These are phyloP conservation scores for Agroathelia rolfsii DNA, from an alignment of 1,284 basidiomycete species.

Conservation along the genomic window DNA sequence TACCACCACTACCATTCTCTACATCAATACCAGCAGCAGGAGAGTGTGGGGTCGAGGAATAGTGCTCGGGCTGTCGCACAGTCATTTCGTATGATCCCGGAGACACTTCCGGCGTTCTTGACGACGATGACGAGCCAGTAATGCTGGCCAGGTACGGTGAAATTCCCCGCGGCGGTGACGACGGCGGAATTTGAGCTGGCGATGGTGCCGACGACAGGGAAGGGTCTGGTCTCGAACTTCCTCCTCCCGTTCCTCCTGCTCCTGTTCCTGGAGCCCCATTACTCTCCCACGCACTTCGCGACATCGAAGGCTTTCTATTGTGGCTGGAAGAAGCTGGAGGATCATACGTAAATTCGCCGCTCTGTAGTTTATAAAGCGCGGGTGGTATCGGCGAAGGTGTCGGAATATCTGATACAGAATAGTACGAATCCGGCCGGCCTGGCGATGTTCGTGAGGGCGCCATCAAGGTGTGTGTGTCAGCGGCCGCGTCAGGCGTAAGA, in stretches of 20 bases:
- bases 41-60: conserved; percentile 9
- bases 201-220: conserved; percentile 14
- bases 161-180: conserved; percentile 12
- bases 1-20: too few species aligned
- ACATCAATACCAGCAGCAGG: too few species aligned
- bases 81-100: conserved; percentile 44
- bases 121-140: conserved; percentile 2
- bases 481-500: conserved; percentile 2
- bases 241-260: conserved; percentile 21
- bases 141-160: conserved; percentile 5
- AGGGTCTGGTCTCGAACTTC: conserved; percentile 14
- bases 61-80: conserved; percentile 24
- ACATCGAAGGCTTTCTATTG: conserved; percentile 7
- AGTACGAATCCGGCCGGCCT: conserved; percentile 38
- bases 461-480: conserved; percentile 3
- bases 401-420: conserved; percentile 60
- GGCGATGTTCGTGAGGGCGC: conserved; percentile 9
- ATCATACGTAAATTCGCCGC: conserved; percentile 33
- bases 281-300: conserved; percentile 5
- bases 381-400: conserved; percentile 48
- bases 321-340: conserved; percentile 26
- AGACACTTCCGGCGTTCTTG: conserved; percentile 9
- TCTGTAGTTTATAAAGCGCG: conserved; percentile 35
- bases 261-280: conserved; percentile 29
- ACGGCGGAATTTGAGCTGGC: conserved; percentile 17